A percentile compares a stretch with the other conserved stretches of the same genome.
phyloP scores from a whole-genome alignment of 78 protist species.

The Dictyostelium intermedium region DNA sequence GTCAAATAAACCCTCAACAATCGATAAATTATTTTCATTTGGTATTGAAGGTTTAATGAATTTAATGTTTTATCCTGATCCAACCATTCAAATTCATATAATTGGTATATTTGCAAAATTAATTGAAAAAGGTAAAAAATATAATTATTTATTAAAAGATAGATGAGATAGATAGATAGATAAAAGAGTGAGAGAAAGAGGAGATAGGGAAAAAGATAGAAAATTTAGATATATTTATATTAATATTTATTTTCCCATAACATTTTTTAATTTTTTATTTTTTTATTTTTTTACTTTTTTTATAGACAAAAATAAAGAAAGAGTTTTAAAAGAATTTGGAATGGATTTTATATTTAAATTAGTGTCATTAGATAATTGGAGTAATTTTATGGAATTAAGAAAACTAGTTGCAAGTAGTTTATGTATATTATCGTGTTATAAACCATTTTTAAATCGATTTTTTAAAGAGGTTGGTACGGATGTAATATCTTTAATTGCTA shows the following conservation, averaged over 20 bases:
- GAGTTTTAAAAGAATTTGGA: conserved; percentile 49
- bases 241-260: not conserved
- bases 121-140: conserved; percentile 22
- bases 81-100: conserved; percentile 58
- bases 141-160: no score
- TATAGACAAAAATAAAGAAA: conserved; percentile 59
- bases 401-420: conserved; percentile 38
- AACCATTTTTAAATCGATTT: conserved; percentile 39
- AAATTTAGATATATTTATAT: no score
- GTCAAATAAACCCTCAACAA: conserved; percentile 36
- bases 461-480: conserved; percentile 25
- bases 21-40: conserved; percentile 55
- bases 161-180: no score
- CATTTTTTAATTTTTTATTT: no score
- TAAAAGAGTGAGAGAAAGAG: no score
- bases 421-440: conserved; percentile 20
- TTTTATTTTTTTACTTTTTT: not conserved
- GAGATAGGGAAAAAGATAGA: no score
- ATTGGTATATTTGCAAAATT: conserved; percentile 39
- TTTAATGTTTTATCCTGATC: conserved; percentile 68
- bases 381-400: conserved; percentile 34
- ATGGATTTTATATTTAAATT: conserved; percentile 53
- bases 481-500: not conserved
- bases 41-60: conserved; percentile 64
- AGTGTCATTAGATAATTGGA: conserved; percentile 60